Percentiles rank a stretch among this genome's conserved stretches.
These are phyloP conservation scores for Wickerhamiella lipophila DNA, from an alignment of 805 yeast species.

Conservation along the genomic window DNA sequence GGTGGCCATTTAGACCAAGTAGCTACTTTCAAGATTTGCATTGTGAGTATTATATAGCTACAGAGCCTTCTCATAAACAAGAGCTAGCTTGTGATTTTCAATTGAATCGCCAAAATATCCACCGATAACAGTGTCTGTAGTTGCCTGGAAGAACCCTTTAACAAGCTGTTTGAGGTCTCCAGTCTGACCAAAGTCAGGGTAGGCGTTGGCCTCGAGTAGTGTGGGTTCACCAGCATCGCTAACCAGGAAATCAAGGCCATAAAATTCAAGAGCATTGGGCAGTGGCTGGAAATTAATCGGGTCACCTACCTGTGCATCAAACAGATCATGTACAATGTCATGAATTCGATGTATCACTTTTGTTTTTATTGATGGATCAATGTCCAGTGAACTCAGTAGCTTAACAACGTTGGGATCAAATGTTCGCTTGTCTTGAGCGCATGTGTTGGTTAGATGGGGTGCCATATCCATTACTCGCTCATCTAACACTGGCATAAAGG, in stretches of 20 bases:
- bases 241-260: slow-evolving; percentile 80
- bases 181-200: slow-evolving; percentile 94
- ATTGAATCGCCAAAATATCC: background rate
- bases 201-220: slow-evolving; percentile 78
- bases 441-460: slow-evolving; percentile 88
- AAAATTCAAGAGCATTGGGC: slow-evolving; percentile 70
- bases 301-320: slow-evolving; percentile 75
- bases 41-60: too few species aligned
- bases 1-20: background rate
- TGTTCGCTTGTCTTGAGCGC: slow-evolving; percentile 49
- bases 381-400: slow-evolving; percentile 48
- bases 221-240: slow-evolving; percentile 40
- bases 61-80: background rate
- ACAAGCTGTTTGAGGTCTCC: slow-evolving; percentile 66
- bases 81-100: background rate
- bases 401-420: slow-evolving; percentile 38
- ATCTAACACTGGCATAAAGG: slow-evolving; percentile 32
- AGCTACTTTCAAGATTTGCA: too few species aligned
- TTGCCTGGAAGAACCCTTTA: slow-evolving; percentile 49
- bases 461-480: slow-evolving; percentile 35
- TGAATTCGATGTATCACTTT: slow-evolving; percentile 44
- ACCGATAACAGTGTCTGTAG: slow-evolving; percentile 28
- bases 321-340: slow-evolving; percentile 53
- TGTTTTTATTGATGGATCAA: slow-evolving; percentile 29
- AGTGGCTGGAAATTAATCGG: slow-evolving; percentile 76